Percentiles rank a stretch among this genome's conserved stretches.
Evolutionary conservation across 208 protist genomes (phyloP).

Genomic region (Acanthamoeba sp.): DNA sequence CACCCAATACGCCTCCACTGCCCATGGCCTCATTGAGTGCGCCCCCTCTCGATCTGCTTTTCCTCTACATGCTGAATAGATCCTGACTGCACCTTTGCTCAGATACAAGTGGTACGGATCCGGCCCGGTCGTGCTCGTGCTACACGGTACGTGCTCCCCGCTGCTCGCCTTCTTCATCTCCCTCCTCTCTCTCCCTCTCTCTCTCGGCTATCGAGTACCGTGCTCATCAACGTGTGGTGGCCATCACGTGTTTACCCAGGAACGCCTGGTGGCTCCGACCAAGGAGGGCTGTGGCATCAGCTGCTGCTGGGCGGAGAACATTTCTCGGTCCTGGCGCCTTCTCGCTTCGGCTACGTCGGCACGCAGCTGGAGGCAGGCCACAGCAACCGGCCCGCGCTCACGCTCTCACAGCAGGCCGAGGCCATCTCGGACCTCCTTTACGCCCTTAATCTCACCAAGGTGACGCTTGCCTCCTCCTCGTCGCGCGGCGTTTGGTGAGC

Average conservation of each 20-base stretch:
- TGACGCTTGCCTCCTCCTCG: background rate
- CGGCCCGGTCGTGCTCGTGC: conserved; percentile 33
- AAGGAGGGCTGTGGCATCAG: conserved; percentile 40
- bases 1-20: background rate
- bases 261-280: conserved; percentile 20
- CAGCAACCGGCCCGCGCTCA: background rate
- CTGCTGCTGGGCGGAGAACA: conserved; percentile 19
- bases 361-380: background rate
- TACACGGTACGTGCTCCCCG: conserved; percentile 13
- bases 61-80: background rate
- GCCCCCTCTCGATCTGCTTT: background rate
- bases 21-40: conserved; percentile 32
- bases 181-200: background rate
- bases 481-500: background rate
- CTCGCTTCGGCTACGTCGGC: conserved; percentile 41
- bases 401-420: conserved; percentile 10
- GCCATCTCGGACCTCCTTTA: conserved; percentile 3
- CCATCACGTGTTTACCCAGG: background rate
- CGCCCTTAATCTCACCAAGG: background rate
- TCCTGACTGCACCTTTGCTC: background rate
- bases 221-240: too few species aligned
- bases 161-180: background rate
- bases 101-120: conserved; percentile 49
- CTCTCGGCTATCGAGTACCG: background rate
- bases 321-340: conserved; percentile 26